Percentiles rank a stretch among this genome's conserved stretches.
phyloP scores from a whole-genome alignment of 345 rosid species.

The Aquilaria malaccensis region DNA sequence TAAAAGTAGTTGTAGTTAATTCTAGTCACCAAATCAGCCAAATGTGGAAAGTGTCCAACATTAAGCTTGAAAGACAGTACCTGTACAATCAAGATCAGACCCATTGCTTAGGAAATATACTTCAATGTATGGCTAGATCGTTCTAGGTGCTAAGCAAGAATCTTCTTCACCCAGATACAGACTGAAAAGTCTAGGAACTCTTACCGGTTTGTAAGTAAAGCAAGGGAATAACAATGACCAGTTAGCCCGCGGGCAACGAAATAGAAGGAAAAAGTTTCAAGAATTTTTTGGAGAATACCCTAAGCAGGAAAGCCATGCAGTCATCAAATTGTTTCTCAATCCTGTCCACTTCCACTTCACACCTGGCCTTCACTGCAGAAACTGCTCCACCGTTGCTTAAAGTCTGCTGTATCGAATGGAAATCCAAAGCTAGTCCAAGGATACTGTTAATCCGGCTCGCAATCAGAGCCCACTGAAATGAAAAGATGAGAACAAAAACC shows the following conservation, averaged over 20 bases:
- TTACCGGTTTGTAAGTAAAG: too few relatives aligned
- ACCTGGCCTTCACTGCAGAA: constrained; percentile 72
- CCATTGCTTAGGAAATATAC: background rate
- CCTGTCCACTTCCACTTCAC: constrained; percentile 74
- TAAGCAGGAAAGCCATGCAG: constrained; percentile 88
- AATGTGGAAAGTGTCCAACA: constrained; percentile 91
- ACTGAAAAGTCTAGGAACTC: too few relatives aligned
- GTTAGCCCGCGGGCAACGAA: too few relatives aligned
- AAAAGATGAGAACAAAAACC: constrained; percentile 9
- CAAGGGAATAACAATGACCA: too few relatives aligned
- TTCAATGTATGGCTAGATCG: background rate
- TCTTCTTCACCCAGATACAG: too few relatives aligned
- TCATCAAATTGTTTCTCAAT: constrained; percentile 89
- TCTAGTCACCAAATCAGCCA: constrained; percentile 88
- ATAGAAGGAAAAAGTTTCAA: background rate
- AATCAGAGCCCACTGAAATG: constrained; percentile 76
- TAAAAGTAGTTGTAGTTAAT: constrained; percentile 90
- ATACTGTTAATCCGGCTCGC: constrained; percentile 88
- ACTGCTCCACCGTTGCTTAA: constrained; percentile 69
- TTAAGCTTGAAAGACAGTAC: constrained; percentile 84
- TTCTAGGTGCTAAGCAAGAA: too few relatives aligned
- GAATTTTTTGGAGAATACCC: constrained; percentile 38
- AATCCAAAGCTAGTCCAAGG: constrained; percentile 85
- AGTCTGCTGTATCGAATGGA: constrained; percentile 84
- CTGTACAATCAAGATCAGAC: constrained; percentile 30